These are phyloP conservation scores for Eurotiales sp. DNA, from an alignment of 2,329 filamentous ascomycete species.

Conservation along the genomic window DNA sequence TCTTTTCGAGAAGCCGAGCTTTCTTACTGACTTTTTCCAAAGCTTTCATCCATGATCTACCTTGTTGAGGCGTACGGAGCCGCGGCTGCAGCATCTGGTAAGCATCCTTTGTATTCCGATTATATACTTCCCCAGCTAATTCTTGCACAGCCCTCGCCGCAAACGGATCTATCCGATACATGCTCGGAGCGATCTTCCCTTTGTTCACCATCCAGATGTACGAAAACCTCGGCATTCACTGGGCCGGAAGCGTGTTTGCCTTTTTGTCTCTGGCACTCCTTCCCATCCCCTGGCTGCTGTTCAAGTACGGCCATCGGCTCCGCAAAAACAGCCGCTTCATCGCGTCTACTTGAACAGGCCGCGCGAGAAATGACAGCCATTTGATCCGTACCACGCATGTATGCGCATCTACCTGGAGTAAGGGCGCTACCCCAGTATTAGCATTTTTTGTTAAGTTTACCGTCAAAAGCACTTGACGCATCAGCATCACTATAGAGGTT, in stretches of 20 bases:
- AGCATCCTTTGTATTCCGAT: not conserved
- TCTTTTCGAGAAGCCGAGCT: not conserved
- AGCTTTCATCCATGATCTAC: conserved; percentile 11
- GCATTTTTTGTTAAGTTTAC: too few species aligned
- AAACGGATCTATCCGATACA: conserved; percentile 14
- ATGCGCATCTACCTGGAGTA: too few species aligned
- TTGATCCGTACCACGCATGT: too few species aligned
- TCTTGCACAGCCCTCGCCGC: conserved; percentile 10
- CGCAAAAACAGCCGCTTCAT: conserved; percentile 23
- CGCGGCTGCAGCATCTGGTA: conserved; percentile 12
- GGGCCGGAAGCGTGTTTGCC: conserved; percentile 36
- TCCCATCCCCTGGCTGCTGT: conserved; percentile 39
- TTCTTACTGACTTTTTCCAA: not conserved
- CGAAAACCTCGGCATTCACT: conserved; percentile 30
- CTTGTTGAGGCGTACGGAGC: conserved; percentile 13
- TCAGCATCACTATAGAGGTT: too few species aligned
- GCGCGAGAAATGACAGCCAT: too few species aligned
- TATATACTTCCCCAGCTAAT: not conserved
- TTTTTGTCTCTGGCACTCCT: conserved; percentile 36
- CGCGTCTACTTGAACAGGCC: not conserved
- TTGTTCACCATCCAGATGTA: conserved; percentile 37
- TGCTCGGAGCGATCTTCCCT: conserved; percentile 31
- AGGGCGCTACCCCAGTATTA: too few species aligned
- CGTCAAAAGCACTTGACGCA: too few species aligned
- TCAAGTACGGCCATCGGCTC: conserved; percentile 29